Evolutionary conservation across 2,329 filamentous ascomycete species (phyloP).

Genomic region (Botrytis fabae): DNA sequence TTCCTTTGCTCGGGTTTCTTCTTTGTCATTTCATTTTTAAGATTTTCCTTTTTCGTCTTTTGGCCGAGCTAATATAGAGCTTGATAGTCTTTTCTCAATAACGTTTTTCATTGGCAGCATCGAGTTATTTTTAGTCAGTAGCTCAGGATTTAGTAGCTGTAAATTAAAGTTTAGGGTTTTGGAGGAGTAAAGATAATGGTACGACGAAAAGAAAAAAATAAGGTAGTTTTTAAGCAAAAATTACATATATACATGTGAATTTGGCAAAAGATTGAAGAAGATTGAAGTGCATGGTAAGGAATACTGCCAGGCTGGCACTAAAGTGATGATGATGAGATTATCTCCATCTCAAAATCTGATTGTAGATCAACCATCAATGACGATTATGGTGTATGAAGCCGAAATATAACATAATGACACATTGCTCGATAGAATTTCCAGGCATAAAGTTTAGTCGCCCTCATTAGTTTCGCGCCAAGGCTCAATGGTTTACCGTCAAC

Average conservation of each 20-base stretch:
- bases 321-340: background rate
- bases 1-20: background rate
- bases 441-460: background rate
- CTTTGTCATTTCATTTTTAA: background rate
- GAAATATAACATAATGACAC: background rate
- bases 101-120: background rate
- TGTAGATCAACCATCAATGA: background rate
- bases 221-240: rapidly evolving
- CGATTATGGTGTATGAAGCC: background rate
- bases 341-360: background rate
- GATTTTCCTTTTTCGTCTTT: background rate
- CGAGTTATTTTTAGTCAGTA: background rate
- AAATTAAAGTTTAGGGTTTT: background rate
- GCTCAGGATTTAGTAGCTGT: background rate
- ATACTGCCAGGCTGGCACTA: background rate
- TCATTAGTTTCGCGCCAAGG: background rate
- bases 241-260: background rate
- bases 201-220: background rate
- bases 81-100: background rate
- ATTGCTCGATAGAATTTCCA: too few species aligned
- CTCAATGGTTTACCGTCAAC: background rate
- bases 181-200: too few species aligned
- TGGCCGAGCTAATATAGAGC: background rate
- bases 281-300: background rate
- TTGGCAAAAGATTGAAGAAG: background rate